Evolutionary conservation across 2,329 filamentous ascomycete species (phyloP), one percentile per base, ranked within the genome.

Genomic region (Colletotrichum lupini): DNA sequence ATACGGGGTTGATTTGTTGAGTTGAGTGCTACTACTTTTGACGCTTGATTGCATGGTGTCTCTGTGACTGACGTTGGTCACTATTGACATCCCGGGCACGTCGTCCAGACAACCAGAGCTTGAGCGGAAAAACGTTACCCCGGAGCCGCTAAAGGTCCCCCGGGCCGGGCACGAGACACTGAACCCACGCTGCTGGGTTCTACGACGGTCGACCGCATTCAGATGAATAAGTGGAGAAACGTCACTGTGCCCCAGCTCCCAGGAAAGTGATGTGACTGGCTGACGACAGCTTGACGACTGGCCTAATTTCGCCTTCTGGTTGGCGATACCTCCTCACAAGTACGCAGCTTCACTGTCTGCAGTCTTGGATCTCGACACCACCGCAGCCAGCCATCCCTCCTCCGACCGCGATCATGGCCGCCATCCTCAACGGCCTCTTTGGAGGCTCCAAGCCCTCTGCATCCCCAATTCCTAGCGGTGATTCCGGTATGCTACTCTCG

Each of bases 391-490:
- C 63, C 68, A 70, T 60, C 70, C 70, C 64, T 26, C 56, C 67
- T 67, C 28, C 70, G 70, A 73, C 67, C 76, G 79, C 77, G 78
- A 81, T 74, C 80, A 90, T 90, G 88, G 88, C 88, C 77, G 85
- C 88, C 78, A 83, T 93, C 76, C 80, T 94, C 77, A 93, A 93
- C 83, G 90, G 90, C 80, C 83, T 94, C 79, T 90, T 95, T 78
- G 92, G 92, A 79, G 92, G 89, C 81, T 87, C 87, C 80, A 92
- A 94, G 86, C 86, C 91, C 75, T 83, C 85, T 59, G 85, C 85
- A 76, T 87, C 86, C 77, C 83, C 86, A 49, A 82, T 85, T 64
- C 83, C 87, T 56, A 83, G 84, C 75, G 87, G 83, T 73, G 92
- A 94, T 83, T 88, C 92, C 77, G 92, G 92, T 94, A 86, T 79